A percentile compares a stretch with the other conserved stretches of the same genome.
These are phyloP conservation scores for Crassisporium funariophilum DNA, from an alignment of 768 basidiomycete genomes.

Conservation along the genomic window DNA sequence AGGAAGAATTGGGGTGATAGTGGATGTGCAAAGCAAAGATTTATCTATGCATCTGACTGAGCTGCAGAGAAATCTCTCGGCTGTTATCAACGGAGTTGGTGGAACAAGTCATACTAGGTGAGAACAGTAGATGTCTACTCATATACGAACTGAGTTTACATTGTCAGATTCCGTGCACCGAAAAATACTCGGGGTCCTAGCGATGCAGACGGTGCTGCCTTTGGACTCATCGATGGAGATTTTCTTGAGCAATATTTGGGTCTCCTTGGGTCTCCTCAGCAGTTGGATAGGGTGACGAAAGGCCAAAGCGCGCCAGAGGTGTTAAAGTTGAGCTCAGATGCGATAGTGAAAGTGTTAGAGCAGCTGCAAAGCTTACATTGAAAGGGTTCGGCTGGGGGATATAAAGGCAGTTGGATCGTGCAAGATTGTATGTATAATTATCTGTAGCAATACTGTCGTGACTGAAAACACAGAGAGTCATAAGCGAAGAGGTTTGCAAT, in stretches of 20 bases:
- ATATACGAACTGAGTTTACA: slow-evolving; percentile 3
- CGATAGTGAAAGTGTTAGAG: slow-evolving; percentile 48
- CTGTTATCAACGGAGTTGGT: slow-evolving; percentile 52
- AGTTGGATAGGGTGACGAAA: slow-evolving; percentile 53
- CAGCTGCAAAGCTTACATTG: slow-evolving; percentile 59
- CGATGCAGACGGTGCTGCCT: slow-evolving; percentile 56
- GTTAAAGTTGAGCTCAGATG: slow-evolving; percentile 45
- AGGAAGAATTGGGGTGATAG: slow-evolving; percentile 76
- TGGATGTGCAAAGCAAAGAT: slow-evolving; percentile 55
- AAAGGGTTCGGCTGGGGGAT: slow-evolving; percentile 11
- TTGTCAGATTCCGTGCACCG: slow-evolving; percentile 70
- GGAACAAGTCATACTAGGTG: slow-evolving; percentile 65
- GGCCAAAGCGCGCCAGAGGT: slow-evolving; percentile 64
- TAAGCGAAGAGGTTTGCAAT: neutral
- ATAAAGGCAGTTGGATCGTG: neutral
- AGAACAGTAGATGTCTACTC: slow-evolving; percentile 14
- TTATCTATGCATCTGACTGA: slow-evolving; percentile 62
- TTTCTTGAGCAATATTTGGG: slow-evolving; percentile 72
- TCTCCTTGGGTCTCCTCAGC: slow-evolving; percentile 37
- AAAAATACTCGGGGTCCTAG: slow-evolving; percentile 55
- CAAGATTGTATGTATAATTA: slow-evolving; percentile 7
- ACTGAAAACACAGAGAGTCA: neutral
- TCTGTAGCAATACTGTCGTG: slow-evolving; percentile 1
- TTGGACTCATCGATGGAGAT: slow-evolving; percentile 88
- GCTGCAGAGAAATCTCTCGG: slow-evolving; percentile 75